Base-by-base conservation (phyloP, 108 stramenopile genomes). In the Fragilariopsis cylindrus region DNA sequence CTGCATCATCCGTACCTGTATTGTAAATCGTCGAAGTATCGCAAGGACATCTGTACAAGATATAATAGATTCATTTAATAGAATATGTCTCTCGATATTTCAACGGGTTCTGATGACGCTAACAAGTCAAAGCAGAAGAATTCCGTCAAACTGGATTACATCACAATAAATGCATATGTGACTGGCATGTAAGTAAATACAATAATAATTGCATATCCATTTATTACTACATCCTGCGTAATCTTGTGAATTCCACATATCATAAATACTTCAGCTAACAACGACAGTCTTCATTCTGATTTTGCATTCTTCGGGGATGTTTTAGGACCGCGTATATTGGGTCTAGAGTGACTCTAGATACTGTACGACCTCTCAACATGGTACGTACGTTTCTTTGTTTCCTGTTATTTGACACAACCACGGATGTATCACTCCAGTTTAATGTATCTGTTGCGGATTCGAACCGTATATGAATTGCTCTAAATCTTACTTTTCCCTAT, bases 311-410 rank as follows among this genome's bases (percentile, higher is more conserved):
- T 70, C 19, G 11, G 12, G 30, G 30, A 30, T 30, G 41, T 15
- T 12, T n/a, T 41, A 81, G 80, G 16, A 15, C 69, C 8, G 60
- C 65, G 16, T 65, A 74, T 19, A 18, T 83, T 7, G 57, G 47
- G 30, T 76, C 67, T 55, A 74, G 77, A 77, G 73, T 92, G 12
- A 86, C 85, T 21, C 80, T 92, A 69, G 86, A 92, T 54, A 90
- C 91, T 15, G 79, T 92, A 19, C 86, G 91, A 5, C 91, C 91
- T 18, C 77, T 92, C 39, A 86, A 86, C 30, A 54, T 82, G 30
- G 30, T 30, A 30, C 30, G 30, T 2, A 30, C 30, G 30, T 30
- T 30, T 30, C 30, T 30, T 30, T 30, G 30, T 30, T 30, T 30
- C 30, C 30, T 30, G 30, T 30, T 30, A 30, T 30, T 30, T 30